Evolutionary conservation across 164 flowering plant genomes (phyloP).

Genomic region (Akebia trifoliata): DNA sequence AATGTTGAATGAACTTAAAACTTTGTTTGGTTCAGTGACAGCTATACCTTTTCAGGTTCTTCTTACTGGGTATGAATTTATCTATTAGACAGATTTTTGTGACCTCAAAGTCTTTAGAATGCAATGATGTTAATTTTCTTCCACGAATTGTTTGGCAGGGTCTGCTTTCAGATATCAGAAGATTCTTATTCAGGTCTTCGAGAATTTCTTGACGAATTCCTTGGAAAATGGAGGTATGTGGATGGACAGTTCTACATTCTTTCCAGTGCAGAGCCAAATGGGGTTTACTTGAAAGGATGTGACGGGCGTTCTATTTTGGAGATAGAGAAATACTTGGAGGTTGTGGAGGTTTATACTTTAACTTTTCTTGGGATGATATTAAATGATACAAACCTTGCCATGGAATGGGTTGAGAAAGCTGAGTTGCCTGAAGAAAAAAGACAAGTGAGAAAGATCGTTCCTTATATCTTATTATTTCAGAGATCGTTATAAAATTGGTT

Average conservation of each 20-base stretch:
- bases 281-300: constrained; percentile 14
- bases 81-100: neutral
- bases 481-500: neutral
- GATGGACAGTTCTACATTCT: constrained; percentile 35
- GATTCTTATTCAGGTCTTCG: constrained; percentile 36
- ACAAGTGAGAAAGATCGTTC: constrained; percentile 59
- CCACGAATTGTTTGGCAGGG: constrained; percentile 31
- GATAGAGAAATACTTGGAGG: constrained; percentile 41
- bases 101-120: neutral
- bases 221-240: constrained; percentile 53
- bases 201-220: constrained; percentile 65
- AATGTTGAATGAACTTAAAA: constrained; percentile 51
- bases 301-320: constrained; percentile 11
- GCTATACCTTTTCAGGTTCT: constrained; percentile 68
- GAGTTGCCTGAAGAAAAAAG: constrained; percentile 56
- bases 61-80: constrained; percentile 52
- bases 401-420: constrained; percentile 76
- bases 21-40: constrained; percentile 36
- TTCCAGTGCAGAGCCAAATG: constrained; percentile 18
- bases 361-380: constrained; percentile 41
- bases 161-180: constrained; percentile 59
- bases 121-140: neutral
- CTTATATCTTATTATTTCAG: neutral
- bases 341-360: constrained; percentile 66
- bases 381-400: constrained; percentile 45